phyloP scores from a whole-genome alignment of 1,139 yeast species.

The Kurtzmaniella quercitrusa region DNA sequence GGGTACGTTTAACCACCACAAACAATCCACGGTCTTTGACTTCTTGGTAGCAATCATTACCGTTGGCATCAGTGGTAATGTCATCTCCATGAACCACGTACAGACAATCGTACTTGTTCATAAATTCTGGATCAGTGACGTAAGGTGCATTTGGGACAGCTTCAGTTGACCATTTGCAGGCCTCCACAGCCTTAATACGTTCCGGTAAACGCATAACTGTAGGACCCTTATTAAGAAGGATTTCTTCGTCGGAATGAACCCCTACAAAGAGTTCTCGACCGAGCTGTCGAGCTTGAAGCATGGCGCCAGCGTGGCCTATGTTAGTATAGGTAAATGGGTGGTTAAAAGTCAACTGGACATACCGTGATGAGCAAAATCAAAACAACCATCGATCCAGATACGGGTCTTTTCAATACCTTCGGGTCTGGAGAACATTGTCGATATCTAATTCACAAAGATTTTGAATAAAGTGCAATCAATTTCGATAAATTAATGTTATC shows the following conservation, averaged over 20 bases:
- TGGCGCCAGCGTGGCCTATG: slow-evolving; percentile 88
- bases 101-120: slow-evolving; percentile 71
- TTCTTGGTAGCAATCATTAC: slow-evolving; percentile 83
- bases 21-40: slow-evolving; percentile 86
- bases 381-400: slow-evolving; percentile 97
- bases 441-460: too few relatives aligned
- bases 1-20: slow-evolving; percentile 86
- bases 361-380: slow-evolving; percentile 97
- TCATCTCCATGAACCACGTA: slow-evolving; percentile 98
- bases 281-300: slow-evolving; percentile 82
- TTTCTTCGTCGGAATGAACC: slow-evolving; percentile 88
- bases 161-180: slow-evolving; percentile 84
- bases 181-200: slow-evolving; percentile 76
- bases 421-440: slow-evolving; percentile 38
- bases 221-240: slow-evolving; percentile 79
- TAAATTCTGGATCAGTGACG: slow-evolving; percentile 82
- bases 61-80: slow-evolving; percentile 92
- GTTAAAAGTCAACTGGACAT: too few relatives aligned
- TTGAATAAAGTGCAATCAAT: too few relatives aligned
- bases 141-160: slow-evolving; percentile 84
- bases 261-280: slow-evolving; percentile 79
- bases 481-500: too few relatives aligned
- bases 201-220: slow-evolving; percentile 86
- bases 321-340: slow-evolving; percentile 12
- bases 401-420: slow-evolving; percentile 40